Evolutionary conservation across 495 filamentous ascomycete genomes (phyloP).

Genomic region (Aspergillus kassunensis): DNA sequence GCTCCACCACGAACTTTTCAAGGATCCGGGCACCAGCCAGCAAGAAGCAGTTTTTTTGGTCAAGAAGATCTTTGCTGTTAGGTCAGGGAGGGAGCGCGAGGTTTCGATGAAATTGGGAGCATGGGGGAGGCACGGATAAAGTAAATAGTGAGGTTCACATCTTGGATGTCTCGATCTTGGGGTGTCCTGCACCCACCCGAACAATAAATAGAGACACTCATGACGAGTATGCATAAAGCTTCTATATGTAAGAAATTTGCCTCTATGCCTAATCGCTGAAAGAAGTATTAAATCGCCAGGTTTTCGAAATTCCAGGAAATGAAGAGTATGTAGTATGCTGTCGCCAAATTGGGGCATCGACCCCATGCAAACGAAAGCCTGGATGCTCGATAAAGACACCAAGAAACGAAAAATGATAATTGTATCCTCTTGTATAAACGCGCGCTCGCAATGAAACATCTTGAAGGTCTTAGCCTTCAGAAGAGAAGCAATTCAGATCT

Average conservation of each 20-base stretch:
- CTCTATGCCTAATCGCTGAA: slow-evolving; percentile 7
- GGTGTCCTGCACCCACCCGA: too few relatives aligned
- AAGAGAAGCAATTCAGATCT: slow-evolving; percentile 5
- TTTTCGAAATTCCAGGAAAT: neutral
- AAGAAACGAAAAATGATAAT: neutral
- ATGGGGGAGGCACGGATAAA: too few relatives aligned
- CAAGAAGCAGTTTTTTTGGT: too few relatives aligned
- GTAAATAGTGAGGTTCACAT: too few relatives aligned
- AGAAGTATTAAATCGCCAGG: neutral
- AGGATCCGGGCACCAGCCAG: too few relatives aligned
- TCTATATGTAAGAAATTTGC: slow-evolving; percentile 1
- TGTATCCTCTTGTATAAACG: slow-evolving; percentile 4
- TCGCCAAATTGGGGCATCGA: neutral
- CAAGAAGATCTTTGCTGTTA: too few relatives aligned
- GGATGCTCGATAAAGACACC: neutral
- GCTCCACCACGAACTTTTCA: too few relatives aligned
- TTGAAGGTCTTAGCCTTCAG: slow-evolving; percentile 7
- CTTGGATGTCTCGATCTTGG: too few relatives aligned
- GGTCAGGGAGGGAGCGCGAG: too few relatives aligned
- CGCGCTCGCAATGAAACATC: slow-evolving; percentile 5
- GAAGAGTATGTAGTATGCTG: too few relatives aligned
- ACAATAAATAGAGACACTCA: neutral
- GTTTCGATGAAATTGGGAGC: too few relatives aligned
- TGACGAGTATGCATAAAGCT: neutral
- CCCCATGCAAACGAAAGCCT: neutral